Base-by-base conservation (phyloP, 108 stramenopile species). In the Craspedostauros australis region DNA sequence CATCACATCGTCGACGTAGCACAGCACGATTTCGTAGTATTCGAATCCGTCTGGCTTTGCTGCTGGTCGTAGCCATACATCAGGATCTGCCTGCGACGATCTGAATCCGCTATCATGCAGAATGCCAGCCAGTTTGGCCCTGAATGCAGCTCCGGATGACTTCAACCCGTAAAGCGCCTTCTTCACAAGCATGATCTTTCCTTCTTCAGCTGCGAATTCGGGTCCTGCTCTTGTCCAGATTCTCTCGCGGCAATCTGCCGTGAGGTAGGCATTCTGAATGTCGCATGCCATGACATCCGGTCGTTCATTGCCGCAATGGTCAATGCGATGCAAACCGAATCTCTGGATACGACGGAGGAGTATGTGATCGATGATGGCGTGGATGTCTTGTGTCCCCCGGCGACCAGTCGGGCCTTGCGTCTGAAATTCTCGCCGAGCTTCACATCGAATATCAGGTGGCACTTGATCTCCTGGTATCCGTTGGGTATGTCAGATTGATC, bases 131-230 rank as follows among this genome's bases (percentile, higher is more conserved):
- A 60, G 47, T 11, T 25, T 21, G 5, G 47, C 32, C 2, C 46
- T 22, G 30, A 50, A 77, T 0, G 49, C 11, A 3, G 55, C 54
- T 19, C 55, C 69, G 43, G 32, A 21, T 11, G 33, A 37, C 22
- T 50, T 50, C 12, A 76, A 25, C 27, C 79, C 75, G 39, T 80
- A 80, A 3, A 80, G 32, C 25, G 68, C 75, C 32, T 64, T 15
- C 2, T 20, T 39, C 6, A 80, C 29, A 5, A 66, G 39, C 37
- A 55, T 29, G 2, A 54, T 39, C 31, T 66, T 64, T 9, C 72
- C 79, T 9, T 27, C 5, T 3, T 47, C 38, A 0, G 48, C 29
- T 32, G 68, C 72, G 38, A 59, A 65, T 29, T 72, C 72, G 2
- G 38, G 50, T 1, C 73, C 66, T 0, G 53, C 48, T 0, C 46